Evolutionary conservation across 2,329 filamentous ascomycete species (phyloP).

Genomic region (Cytospora chrysosperma): DNA sequence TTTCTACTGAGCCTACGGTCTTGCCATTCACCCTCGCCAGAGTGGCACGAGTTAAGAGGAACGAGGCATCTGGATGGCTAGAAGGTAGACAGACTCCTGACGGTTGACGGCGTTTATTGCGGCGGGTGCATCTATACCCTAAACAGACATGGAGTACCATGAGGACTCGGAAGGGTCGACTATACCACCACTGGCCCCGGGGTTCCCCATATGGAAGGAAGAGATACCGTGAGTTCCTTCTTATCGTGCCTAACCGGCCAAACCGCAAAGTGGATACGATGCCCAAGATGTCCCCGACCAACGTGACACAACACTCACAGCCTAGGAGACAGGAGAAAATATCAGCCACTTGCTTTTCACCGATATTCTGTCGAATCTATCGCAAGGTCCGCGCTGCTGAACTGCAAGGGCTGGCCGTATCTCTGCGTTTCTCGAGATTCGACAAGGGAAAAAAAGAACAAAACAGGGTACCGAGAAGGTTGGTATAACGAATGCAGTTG

Average conservation of each 20-base stretch:
- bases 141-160: background rate
- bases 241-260: slow-evolving; percentile 4
- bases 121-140: slow-evolving; percentile 22
- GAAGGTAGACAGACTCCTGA: background rate
- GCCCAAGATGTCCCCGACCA: slow-evolving; percentile 4
- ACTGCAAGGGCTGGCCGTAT: slow-evolving; percentile 15
- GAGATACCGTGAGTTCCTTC: slow-evolving; percentile 11
- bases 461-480: slow-evolving; percentile 20
- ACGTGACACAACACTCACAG: slow-evolving; percentile 19
- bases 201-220: background rate
- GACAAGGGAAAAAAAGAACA: slow-evolving; percentile 25
- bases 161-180: background rate
- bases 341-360: slow-evolving; percentile 21
- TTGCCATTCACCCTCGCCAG: background rate
- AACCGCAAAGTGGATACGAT: slow-evolving; percentile 5
- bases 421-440: slow-evolving; percentile 15
- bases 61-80: slow-evolving; percentile 10
- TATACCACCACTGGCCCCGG: background rate
- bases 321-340: slow-evolving; percentile 21
- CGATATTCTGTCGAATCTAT: slow-evolving; percentile 14
- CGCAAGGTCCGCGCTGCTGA: slow-evolving; percentile 18
- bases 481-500: slow-evolving; percentile 27
- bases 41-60: slow-evolving; percentile 4
- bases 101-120: slow-evolving; percentile 19
- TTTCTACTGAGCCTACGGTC: background rate